Evolutionary conservation across 352 stramenopile genomes (phyloP).

Genomic region (Phytophthora citricola): DNA sequence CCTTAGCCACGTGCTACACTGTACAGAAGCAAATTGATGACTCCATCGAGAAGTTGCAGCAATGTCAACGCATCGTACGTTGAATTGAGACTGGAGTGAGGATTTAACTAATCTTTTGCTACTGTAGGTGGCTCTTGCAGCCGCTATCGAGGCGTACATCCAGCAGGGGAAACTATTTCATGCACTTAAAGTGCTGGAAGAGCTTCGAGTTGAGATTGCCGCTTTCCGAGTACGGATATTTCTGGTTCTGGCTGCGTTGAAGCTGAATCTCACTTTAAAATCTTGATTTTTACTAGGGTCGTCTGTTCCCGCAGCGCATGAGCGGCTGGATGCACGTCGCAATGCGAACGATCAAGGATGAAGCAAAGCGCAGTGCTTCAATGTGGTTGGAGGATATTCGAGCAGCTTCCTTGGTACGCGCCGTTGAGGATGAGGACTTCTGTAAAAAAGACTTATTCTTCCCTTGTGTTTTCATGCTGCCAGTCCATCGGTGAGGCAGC

Average conservation of each 20-base stretch:
- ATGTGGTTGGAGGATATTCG: constrained; percentile 80
- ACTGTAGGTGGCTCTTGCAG: constrained; percentile 64
- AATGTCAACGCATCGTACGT: constrained; percentile 78
- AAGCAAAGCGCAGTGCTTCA: constrained; percentile 69
- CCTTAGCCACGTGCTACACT: constrained; percentile 59
- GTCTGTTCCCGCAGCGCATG: constrained; percentile 78
- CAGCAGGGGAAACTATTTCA: constrained; percentile 77
- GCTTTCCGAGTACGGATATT: constrained; percentile 57
- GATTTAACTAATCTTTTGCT: neutral
- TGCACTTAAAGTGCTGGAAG: constrained; percentile 77
- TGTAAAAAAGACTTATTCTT: neutral
- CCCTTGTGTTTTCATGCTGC: neutral
- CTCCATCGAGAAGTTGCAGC: constrained; percentile 81
- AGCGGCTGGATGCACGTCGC: constrained; percentile 83
- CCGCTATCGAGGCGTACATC: constrained; percentile 72
- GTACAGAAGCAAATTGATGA: constrained; percentile 78
- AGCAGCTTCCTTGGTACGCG: constrained; percentile 53
- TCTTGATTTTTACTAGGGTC: constrained; percentile 45
- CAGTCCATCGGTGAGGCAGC: constrained; percentile 71
- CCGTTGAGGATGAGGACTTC: neutral
- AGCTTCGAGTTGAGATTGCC: constrained; percentile 71
- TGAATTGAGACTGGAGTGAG: neutral
- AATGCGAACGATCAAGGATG: constrained; percentile 76
- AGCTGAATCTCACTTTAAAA: neutral
- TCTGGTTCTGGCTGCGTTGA: neutral